Base-by-base conservation (phyloP, 768 basidiomycete species). In the Neoboletus brunneissimus region DNA sequence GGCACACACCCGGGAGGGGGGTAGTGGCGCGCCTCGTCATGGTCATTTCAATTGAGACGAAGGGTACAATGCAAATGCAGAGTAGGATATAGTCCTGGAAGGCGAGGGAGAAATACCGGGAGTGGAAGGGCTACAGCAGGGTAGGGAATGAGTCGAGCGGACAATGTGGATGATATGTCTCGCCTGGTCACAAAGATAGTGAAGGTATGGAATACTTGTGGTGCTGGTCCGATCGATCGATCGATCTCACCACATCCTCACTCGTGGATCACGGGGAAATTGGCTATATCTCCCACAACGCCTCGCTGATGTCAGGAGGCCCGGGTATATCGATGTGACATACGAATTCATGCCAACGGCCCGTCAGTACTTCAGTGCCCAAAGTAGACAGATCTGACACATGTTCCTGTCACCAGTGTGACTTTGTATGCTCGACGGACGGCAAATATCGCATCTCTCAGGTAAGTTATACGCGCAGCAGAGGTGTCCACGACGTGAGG, bases 301-400 rank as follows among this genome's bases (percentile, higher is more conserved):
- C 67, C 66, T 63, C 67, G 48, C 55, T 66, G 51, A 51, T 52
- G 48, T 15, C 56, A 46, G 57, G 51, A 62, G 60, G 57, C 47
- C 38, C 3, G 10, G 20, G 40, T 29, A 22, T 44, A 32, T 40
- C 51, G 11, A 54, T 48, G 45, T 51, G 65, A 29, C 40, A 48
- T 44, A 34, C 5, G 35, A 49, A 48, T 50, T 43, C 45, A 35
- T 22, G 47, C 40, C 25, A 25, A 2, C 44, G n/a, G 51, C 27
- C 5, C 1, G 27, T 45, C 42, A 43, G 25, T 25, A 25, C 25
- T 25, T 25, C 25, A 25, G 16, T 43, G 38, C 34, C 46, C 42
- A 25, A 20, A 40, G 29, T 37, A 38, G 35, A 32, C 11, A 16
- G 23, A 48, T 25, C 34, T 49, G 34, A 35, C 46, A 54, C 41